Base-by-base conservation (phyloP, 139 green algal genomes). In the Picochlorum sp. region DNA sequence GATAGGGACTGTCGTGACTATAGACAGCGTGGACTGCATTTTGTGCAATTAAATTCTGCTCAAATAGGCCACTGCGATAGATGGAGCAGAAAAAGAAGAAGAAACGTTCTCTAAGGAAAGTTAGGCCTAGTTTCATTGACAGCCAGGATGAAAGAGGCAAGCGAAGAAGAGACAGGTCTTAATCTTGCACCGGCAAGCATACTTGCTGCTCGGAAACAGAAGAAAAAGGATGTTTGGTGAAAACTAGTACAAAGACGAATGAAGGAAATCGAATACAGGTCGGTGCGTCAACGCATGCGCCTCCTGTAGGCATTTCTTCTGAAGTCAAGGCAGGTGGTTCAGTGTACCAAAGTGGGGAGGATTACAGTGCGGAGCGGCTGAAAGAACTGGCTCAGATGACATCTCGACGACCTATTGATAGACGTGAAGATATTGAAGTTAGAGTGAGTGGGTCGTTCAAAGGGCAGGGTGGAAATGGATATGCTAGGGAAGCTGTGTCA, bases 351-450 rank as follows among this genome's bases (percentile, higher is more conserved):
- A 41, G 34, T 41, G 34, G 34, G 34, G 34, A 41, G 34, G 47
- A 52, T n/a, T 90, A 90, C 63, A 82, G 75, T 1, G 76, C 67
- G 1, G 83, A 88, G 21, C 52, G 65, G 45, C 28, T 88, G 23
- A 61, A 71, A 32, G 77, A 86, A 73, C 75, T 90, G 38, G 66
- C 78, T 45, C 20, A 26, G 50, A 38, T 18, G 21, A 18, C 20
- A 58, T 6, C 30, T 10, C 15, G 34, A 41, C 34, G 34, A 41
- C 34, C 34, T 41, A 6, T 30, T 30, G 26, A 30, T 30, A 30
- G 26, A 0, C 3, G 3, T 30, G 3, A 30, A 30, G 8, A 55
- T 11, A 21, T 15, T 37, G 21, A 57, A n/a, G 8, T 65, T 62
- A 13, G 64, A 74, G 7, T 47, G 65, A 66, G 13, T 55, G 49